Conservation (phyloP, 2,329 filamentous ascomycete species). For the Ascochyta rabiei region DNA sequence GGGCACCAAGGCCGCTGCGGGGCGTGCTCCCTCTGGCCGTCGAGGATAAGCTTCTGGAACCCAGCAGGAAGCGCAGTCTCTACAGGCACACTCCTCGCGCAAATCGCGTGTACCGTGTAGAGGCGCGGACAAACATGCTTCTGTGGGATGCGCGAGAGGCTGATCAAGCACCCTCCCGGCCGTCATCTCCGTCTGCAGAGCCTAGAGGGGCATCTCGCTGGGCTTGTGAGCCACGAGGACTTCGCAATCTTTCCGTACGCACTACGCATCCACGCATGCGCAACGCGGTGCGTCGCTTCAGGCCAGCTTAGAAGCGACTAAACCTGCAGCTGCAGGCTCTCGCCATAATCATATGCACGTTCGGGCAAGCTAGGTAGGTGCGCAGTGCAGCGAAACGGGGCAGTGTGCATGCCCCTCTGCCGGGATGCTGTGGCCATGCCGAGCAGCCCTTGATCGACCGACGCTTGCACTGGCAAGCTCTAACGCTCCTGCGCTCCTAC, state of each 20-base stretch:
- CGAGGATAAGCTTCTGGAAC: slow-evolving; percentile 44
- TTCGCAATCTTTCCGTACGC: slow-evolving; percentile 42
- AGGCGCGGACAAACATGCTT: slow-evolving; percentile 31
- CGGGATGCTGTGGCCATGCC: slow-evolving; percentile 45
- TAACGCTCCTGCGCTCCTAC: too few relatives aligned
- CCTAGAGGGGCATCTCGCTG: slow-evolving; percentile 19
- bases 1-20: slow-evolving; percentile 42
- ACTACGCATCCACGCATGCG: slow-evolving; percentile 43
- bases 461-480: slow-evolving; percentile 35
- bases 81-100: slow-evolving; percentile 16
- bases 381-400: slow-evolving; percentile 47
- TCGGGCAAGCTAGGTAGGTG: slow-evolving; percentile 46
- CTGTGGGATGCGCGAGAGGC: slow-evolving; percentile 32
- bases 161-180: slow-evolving; percentile 36
- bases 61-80: slow-evolving; percentile 31
- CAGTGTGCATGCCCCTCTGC: slow-evolving; percentile 48
- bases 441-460: slow-evolving; percentile 40
- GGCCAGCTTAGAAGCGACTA: slow-evolving; percentile 48
- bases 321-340: slow-evolving; percentile 43
- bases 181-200: slow-evolving; percentile 44
- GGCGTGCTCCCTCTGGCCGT: slow-evolving; percentile 37
- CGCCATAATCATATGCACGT: slow-evolving; percentile 48
- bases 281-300: slow-evolving; percentile 22
- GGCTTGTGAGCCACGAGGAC: slow-evolving; percentile 33
- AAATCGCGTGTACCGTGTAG: slow-evolving; percentile 11